Evolutionary conservation across 2,329 filamentous ascomycete species (phyloP).

Genomic region (Karstenula rhodostoma): DNA sequence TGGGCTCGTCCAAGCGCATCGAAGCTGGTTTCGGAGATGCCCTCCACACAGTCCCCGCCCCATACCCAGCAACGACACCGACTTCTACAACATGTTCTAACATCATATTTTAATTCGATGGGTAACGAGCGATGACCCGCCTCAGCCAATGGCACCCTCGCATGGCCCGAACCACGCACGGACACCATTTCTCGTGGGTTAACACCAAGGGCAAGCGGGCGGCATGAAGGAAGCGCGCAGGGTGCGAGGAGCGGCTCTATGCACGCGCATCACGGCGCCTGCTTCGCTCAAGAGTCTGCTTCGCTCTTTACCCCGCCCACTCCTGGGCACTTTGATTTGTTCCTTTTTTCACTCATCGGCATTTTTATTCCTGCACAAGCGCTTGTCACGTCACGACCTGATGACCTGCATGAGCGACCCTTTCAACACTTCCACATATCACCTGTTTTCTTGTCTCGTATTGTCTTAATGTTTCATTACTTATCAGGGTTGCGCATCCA

Average conservation of each 20-base stretch:
- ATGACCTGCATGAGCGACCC: constrained; percentile 37
- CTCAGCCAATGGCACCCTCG: constrained; percentile 21
- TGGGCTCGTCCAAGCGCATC: constrained; percentile 8
- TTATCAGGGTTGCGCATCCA: constrained; percentile 23
- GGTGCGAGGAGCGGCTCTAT: constrained; percentile 23
- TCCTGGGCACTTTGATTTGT: constrained; percentile 14
- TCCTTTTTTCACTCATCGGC: constrained; percentile 21
- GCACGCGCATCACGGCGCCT: background rate
- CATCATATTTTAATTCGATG: constrained; percentile 27
- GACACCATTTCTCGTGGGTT: constrained; percentile 26
- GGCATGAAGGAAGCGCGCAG: constrained; percentile 24
- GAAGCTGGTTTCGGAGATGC: constrained; percentile 9
- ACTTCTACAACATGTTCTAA: constrained; percentile 18
- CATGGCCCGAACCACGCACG: constrained; percentile 32
- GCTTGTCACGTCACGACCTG: constrained; percentile 32
- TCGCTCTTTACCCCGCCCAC: constrained; percentile 4
- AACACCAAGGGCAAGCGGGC: constrained; percentile 24
- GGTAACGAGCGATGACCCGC: constrained; percentile 18
- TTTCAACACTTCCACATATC: constrained; percentile 18
- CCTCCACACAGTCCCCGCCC: background rate
- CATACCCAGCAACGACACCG: constrained; percentile 16
- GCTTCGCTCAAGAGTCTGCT: background rate
- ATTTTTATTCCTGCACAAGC: constrained; percentile 40
- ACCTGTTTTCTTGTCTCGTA: constrained; percentile 24
- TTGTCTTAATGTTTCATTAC: constrained; percentile 24